These are phyloP conservation scores for Fusarium sp. DNA, from an alignment of 2,329 filamentous ascomycete species.

Conservation along the genomic window DNA sequence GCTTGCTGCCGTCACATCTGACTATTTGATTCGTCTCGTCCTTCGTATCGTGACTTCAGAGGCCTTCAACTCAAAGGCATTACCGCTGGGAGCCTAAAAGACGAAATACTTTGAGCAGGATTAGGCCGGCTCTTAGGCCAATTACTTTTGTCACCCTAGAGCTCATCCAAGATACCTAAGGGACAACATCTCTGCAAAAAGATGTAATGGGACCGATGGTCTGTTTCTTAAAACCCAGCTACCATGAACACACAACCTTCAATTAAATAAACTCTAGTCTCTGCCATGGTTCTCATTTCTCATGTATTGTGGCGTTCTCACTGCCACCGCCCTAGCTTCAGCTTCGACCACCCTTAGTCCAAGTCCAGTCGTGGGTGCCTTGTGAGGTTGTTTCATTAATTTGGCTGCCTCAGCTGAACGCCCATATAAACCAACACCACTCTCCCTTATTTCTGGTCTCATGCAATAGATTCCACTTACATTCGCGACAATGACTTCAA, in stretches of 20 bases:
- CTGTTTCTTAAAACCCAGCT: neutral
- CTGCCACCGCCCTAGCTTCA: conserved; percentile 39
- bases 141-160: neutral
- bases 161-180: neutral
- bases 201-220: neutral
- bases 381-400: conserved; percentile 27
- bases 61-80: neutral
- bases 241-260: neutral
- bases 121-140: neutral
- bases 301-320: conserved; percentile 10
- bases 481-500: conserved; percentile 12
- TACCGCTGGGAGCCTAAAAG: neutral
- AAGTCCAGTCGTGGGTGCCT: conserved; percentile 1
- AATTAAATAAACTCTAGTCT: neutral
- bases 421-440: neutral
- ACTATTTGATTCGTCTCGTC: accelerated
- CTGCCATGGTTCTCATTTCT: neutral
- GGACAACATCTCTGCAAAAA: too few relatives aligned
- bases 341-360: conserved; percentile 10
- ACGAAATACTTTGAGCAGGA: neutral
- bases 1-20: neutral
- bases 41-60: neutral
- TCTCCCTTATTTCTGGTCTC: neutral
- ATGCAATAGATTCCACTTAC: neutral
- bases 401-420: conserved; percentile 29